Evolutionary conservation across 768 basidiomycete species (phyloP).

Genomic region (Pleurotus ostreatus): DNA sequence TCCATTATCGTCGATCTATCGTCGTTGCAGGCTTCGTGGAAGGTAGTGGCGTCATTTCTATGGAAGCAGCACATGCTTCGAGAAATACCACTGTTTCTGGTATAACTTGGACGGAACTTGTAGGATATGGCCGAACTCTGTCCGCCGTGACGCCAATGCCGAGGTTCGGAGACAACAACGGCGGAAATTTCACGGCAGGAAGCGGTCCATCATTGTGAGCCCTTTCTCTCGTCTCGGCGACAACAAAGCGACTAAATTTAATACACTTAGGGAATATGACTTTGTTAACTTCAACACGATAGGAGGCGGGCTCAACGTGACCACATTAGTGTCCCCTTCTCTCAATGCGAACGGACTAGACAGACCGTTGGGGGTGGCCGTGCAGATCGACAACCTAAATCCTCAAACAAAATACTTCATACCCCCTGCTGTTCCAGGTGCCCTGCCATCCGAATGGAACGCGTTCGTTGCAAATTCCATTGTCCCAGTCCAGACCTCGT

Average conservation of each 20-base stretch:
- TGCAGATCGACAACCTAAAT: constrained; percentile 44
- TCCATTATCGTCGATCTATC: not conserved
- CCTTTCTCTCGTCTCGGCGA: not conserved
- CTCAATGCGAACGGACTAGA: constrained; percentile 47
- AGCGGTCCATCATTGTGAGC: constrained; percentile 56
- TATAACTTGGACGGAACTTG: constrained; percentile 55
- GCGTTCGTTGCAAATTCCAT: constrained; percentile 54
- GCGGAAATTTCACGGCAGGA: constrained; percentile 57
- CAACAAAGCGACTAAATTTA: too few relatives aligned
- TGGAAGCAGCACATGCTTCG: constrained; percentile 60
- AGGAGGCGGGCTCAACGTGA: constrained; percentile 36
- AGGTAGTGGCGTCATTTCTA: constrained; percentile 56
- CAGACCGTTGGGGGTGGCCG: constrained; percentile 46
- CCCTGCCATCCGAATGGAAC: constrained; percentile 44
- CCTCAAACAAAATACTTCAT: constrained; percentile 43
- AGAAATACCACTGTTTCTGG: constrained; percentile 44
- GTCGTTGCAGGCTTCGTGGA: constrained; percentile 51
- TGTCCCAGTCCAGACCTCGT: constrained; percentile 33
- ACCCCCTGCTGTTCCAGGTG: constrained; percentile 40
- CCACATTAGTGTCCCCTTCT: constrained; percentile 46
- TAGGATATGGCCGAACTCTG: constrained; percentile 55
- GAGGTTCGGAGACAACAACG: constrained; percentile 36
- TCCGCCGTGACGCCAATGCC: constrained; percentile 63
- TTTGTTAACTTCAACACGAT: constrained; percentile 58
- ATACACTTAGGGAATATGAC: constrained; percentile 50